Conservation (phyloP, 805 yeast species). For the Limtongia smithiae region DNA sequence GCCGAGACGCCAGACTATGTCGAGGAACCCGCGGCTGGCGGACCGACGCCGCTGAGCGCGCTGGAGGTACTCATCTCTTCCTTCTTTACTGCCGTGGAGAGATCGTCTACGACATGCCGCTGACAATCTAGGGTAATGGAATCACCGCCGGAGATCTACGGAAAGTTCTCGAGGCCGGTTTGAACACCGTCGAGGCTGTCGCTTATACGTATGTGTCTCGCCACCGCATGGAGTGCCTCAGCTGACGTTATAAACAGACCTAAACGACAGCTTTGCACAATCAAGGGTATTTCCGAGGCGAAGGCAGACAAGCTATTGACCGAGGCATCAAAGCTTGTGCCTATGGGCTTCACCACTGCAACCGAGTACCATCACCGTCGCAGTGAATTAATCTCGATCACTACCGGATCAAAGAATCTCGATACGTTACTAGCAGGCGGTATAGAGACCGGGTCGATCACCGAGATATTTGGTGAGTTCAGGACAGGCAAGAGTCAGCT, state of each 20-base stretch:
- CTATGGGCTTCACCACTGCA: slow-evolving; percentile 97
- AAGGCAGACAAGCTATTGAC: slow-evolving; percentile 81
- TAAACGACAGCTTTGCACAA: slow-evolving; percentile 65
- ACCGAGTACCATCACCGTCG: slow-evolving; percentile 88
- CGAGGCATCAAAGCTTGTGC: slow-evolving; percentile 84
- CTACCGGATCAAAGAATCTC: slow-evolving; percentile 92
- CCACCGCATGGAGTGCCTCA: too few species aligned
- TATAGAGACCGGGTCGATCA: slow-evolving; percentile 92
- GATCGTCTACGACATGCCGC: too few species aligned
- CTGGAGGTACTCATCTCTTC: slow-evolving; percentile 19
- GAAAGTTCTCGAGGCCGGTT: slow-evolving; percentile 78
- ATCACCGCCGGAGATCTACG: slow-evolving; percentile 73
- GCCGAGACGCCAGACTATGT: slow-evolving; percentile 3
- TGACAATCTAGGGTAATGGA: slow-evolving; percentile 62
- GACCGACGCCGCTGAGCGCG: slow-evolving; percentile 28
- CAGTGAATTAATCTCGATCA: slow-evolving; percentile 83
- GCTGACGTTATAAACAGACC: too few species aligned
- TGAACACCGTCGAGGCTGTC: slow-evolving; percentile 83
- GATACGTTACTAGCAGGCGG: slow-evolving; percentile 96
- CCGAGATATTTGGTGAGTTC: slow-evolving; percentile 95
- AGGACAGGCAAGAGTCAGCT: slow-evolving; percentile 96
- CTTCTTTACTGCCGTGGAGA: too few species aligned
- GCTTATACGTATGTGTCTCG: slow-evolving; percentile 81
- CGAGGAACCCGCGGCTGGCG: slow-evolving; percentile 21
- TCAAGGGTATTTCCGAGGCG: slow-evolving; percentile 92